Evolutionary conservation across 129 eudicot genomes (phyloP), one percentile per base, ranked within the genome.

Genomic region (Calendula officinalis): DNA sequence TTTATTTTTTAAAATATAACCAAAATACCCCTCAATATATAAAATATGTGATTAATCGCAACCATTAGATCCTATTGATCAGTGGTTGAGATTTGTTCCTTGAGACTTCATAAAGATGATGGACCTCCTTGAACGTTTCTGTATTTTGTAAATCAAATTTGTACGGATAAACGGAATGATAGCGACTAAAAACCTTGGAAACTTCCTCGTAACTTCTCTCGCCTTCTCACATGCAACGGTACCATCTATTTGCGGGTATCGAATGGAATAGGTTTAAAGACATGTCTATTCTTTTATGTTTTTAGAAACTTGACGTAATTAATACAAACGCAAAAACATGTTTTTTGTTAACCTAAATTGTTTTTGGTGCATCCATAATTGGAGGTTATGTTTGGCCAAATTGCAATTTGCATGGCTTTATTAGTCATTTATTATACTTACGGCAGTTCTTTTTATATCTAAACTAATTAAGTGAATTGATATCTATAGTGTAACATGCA

Each of bases 151-250:
- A 60, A 66, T 56, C n/a, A 34, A 66, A 49, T 13, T 33, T 43
- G 62, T 47, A 66, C 59, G 66, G 72, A 73, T 47, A 65, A 50
- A 45, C 32, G 67, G 44, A 38, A 73, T 56, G 78, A 73, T 1
- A 47, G 41, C 38, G 73, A 66, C 73, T 15, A 7, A 15, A 9
- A 56, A 32, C 40, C 42, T 57, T 74, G 67, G 57, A 74, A 74
- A 62, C 38, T 74, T 66, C 62, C 60, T 57, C 44, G 58, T 56
- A 44, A 57, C 34, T 69, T 36, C 30, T 22, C 30, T 22, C 30
- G 30, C 30, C 30, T 22, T 22, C 74, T 5, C 74, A 56, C 66
- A 68, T 68, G 57, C 64, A 35, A 15, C 0, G 36, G 58, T 69
- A 69, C 56, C 56, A 38, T 34, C 69, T 46, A 44, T 41, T 64